Base-by-base conservation (phyloP, 75 land plant genomes). In the Pinus taeda region DNA sequence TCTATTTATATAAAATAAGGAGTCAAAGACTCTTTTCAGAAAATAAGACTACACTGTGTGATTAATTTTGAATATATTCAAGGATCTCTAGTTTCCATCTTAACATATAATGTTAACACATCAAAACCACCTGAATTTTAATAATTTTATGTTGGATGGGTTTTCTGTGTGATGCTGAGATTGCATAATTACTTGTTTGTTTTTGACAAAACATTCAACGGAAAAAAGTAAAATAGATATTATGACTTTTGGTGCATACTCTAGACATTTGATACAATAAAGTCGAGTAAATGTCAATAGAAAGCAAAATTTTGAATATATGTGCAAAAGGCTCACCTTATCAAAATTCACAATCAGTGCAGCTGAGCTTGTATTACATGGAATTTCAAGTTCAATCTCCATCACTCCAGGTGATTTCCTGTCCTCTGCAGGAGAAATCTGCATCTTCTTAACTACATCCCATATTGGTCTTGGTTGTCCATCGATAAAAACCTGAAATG, bases 341-440 rank as follows among this genome's bases (percentile, higher is more conserved):
- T 97, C 99, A 87, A 91, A 97, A 58, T 95, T 95, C 73, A 95
- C 62, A 18, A 82, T 93, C 60, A 95, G 33, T 21, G 84, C 75
- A 78, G 90, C 81, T 77, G 91, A 77, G 57, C 85, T 76, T 60
- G 89, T 63, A 57, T 78, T 71, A 62, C 82, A 81, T 37, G 98
- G 96, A 55, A 95, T 62, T 37, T 67, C 77, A 33, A 95, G 85
- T 4, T 84, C 69, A 71, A 97, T 59, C 78, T 97, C 99, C 92
- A 97, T 76, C 59, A 87, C 79, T 15, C 98, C 93, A 69, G 99
- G 98, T 33, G 92, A 93, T 6, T 84, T 74, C 75, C 96, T 90
- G 80, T 97, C 99, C 82, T 93, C 91, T 57, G 98, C 86, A 69
- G 99, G 99, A 30, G 86, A 84, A 57, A 92, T 85, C 37, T 63